Conservation (phyloP, 192 early-diverging fungal species). For the Allomyces macrogynus region DNA sequence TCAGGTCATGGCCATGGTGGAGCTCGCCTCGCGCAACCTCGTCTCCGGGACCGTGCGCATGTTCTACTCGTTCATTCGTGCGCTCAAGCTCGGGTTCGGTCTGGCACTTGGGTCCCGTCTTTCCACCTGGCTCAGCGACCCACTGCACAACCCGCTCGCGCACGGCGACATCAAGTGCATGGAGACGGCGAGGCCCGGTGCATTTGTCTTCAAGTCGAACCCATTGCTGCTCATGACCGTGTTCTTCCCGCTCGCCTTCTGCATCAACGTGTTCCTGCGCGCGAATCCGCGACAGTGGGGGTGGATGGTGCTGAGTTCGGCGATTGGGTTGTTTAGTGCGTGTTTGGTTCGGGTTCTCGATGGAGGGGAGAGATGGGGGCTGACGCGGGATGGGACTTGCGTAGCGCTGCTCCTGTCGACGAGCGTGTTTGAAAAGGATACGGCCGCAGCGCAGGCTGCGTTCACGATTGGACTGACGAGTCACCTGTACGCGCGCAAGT, state of each 20-base stretch:
- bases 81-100: constrained; percentile 57
- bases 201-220: neutral
- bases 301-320: neutral
- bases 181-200: neutral
- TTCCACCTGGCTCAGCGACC: neutral
- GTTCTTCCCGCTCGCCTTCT: neutral
- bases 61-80: constrained; percentile 56
- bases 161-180: neutral
- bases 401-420: too few relatives aligned
- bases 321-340: neutral
- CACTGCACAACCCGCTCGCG: neutral
- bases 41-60: constrained; percentile 70
- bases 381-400: too few relatives aligned
- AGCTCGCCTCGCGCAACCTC: constrained; percentile 69
- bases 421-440: too few relatives aligned
- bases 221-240: neutral
- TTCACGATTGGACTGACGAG: neutral
- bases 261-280: neutral
- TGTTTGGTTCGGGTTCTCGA: too few relatives aligned
- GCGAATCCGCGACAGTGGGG: neutral
- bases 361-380: too few relatives aligned
- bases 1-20: constrained; percentile 45
- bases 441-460: neutral
- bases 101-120: constrained; percentile 31
- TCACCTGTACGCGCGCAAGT: neutral